A percentile compares a stretch with the other conserved stretches of the same genome.
Conservation (phyloP, 352 stramenopile species). For the Phytophthora parvispora region DNA sequence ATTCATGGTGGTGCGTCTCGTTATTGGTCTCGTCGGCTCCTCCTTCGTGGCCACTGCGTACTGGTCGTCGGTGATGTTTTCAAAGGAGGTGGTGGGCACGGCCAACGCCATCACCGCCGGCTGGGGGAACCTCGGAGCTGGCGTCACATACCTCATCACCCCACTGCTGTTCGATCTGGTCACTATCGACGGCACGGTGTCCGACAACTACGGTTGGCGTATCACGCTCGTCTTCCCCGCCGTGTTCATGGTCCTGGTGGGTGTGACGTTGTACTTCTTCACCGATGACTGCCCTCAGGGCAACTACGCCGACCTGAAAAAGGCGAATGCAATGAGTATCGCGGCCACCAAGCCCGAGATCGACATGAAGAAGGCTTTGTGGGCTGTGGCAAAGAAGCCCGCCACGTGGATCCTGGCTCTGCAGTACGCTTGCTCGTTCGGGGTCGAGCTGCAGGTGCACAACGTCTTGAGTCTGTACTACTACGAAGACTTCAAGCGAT, state of each 20-base stretch:
- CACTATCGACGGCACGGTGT: conserved; percentile 53
- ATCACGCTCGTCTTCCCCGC: conserved; percentile 91
- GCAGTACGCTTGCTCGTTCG: conserved; percentile 84
- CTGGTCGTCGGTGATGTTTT: conserved; percentile 96
- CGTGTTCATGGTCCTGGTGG: conserved; percentile 77
- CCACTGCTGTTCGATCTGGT: conserved; percentile 90
- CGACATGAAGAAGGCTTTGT: conserved; percentile 16
- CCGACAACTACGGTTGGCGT: conserved; percentile 88
- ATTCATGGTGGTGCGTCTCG: conserved; percentile 89
- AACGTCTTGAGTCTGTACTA: conserved; percentile 95
- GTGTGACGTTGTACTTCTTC: conserved; percentile 42
- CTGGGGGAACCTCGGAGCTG: conserved; percentile 96
- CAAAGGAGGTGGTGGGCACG: conserved; percentile 94
- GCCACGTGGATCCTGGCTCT: conserved; percentile 84
- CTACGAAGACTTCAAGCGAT: conserved; percentile 82
- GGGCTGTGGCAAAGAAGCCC: conserved; percentile 47
- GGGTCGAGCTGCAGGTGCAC: conserved; percentile 95
- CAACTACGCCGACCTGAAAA: conserved; percentile 18
- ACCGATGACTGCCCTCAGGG: conserved; percentile 33
- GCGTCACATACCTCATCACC: conserved; percentile 87
- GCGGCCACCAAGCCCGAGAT: conserved; percentile 14
- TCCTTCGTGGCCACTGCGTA: conserved; percentile 94
- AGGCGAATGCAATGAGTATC: conserved; percentile 20
- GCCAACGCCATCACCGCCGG: conserved; percentile 95
- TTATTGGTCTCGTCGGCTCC: conserved; percentile 94